Evolutionary conservation across 225 moss, liverwort and hornwort genomes (phyloP), one percentile per base, ranked within the genome.

Genomic region (Ulota crispa): DNA sequence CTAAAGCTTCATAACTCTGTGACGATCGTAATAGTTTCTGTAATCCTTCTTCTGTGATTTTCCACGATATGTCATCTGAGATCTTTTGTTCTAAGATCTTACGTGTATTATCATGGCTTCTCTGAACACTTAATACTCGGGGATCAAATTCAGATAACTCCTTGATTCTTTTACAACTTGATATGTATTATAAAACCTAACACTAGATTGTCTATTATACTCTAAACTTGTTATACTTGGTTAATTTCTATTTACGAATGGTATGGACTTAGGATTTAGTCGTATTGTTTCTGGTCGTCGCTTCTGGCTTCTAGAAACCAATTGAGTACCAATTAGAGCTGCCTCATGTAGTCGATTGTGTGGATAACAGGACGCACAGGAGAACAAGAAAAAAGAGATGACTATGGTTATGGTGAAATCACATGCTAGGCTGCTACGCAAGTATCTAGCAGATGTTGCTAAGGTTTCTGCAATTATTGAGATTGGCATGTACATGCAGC

Each of bases 401-500:
- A 93, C 96, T 37, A 76, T 92, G 81, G 93, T 86, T 45, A 91
- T 99, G 98, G 93, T 99, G 78, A 95, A 96, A 78, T 92, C 90
- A 79, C 92, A 94, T 83, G 89, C 98, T 75, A 94, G 91, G 80
- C 88, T 99, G 64, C 84, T 99, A 82, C 93, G 96, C 80, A 99
- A 99, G 78, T 94, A 96, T 89, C 84, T 96, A 75, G 93, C 94
- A 77, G 99, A 99, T 82, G 86, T 89, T 81, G 91, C 91, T 41
- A 99, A 96, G 82, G 96, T 94, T 62, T 86, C 93, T 82, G 90
- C 93, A 50, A 94, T 99, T 61, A 92, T 94, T 61, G 94, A 96
- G 77, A 92, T 99, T 64, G 90, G 93, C 81, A 88, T 91, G 85
- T 93, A 94, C 71, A 96, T 99, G 96, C 91, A 94, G 73, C 91